phyloP scores from a whole-genome alignment of 2,329 filamentous ascomycete species.

The Fusarium devonianum region DNA sequence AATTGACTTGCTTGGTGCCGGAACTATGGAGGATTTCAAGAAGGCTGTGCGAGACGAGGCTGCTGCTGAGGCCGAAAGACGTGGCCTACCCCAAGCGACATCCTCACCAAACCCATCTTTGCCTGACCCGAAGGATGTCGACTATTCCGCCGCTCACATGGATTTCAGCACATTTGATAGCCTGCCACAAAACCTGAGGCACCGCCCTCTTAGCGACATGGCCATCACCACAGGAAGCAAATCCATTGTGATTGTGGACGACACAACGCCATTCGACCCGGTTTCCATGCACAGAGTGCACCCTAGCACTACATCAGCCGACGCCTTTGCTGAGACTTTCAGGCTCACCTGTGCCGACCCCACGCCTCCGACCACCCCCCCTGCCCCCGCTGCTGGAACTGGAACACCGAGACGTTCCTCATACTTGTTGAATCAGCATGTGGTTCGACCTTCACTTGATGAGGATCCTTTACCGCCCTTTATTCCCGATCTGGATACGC shows the following conservation, averaged over 20 bases:
- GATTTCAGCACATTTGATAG: conserved; percentile 50
- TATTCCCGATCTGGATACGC: conserved; percentile 54
- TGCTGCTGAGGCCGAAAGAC: conserved; percentile 46
- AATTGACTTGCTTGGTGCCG: conserved; percentile 83
- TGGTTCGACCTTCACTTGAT: conserved; percentile 47
- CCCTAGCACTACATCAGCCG: conserved; percentile 54
- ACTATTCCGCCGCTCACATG: conserved; percentile 55
- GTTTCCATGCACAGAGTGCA: conserved; percentile 59
- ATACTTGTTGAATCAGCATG: conserved; percentile 59
- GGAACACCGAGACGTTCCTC: conserved; percentile 63
- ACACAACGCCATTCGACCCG: conserved; percentile 61
- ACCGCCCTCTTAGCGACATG: conserved; percentile 59
- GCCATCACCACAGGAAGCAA: conserved; percentile 81
- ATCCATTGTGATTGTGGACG: conserved; percentile 88
- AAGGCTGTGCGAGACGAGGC: conserved; percentile 73
- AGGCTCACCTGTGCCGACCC: conserved; percentile 58
- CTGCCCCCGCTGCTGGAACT: conserved; percentile 45
- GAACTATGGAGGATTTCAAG: conserved; percentile 80
- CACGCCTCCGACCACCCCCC: conserved; percentile 69
- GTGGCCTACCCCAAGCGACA: conserved; percentile 26
- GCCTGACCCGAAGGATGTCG: conserved; percentile 43
- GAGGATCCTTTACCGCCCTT: conserved; percentile 56
- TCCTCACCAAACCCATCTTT: conserved; percentile 39
- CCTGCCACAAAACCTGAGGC: conserved; percentile 43
- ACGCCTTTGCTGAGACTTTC: conserved; percentile 62